Evolutionary conservation across 306 rosid genomes (phyloP), one percentile per base, ranked within the genome.

Genomic region (Astragalus membranaceus): DNA sequence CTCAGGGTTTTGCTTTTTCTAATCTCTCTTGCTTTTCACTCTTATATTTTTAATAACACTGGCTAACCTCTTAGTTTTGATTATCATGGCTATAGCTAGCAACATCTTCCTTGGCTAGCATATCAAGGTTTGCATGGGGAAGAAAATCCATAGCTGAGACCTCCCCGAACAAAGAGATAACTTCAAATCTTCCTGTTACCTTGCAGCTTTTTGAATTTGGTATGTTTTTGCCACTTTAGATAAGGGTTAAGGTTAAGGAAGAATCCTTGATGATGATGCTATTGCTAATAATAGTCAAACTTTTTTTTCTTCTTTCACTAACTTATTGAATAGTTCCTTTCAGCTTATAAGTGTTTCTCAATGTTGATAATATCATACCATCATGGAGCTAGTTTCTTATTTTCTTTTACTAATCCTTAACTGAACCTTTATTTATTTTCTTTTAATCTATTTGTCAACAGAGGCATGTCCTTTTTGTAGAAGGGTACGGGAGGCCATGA

Each of bases 381-480:
- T 53, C 29, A 33, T 52, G 30, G 30, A 44, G 52, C 49, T n/a
- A 58, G 70, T 69, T 64, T 48, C 32, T 13, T n/a, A 58, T 61
- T 64, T 54, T 48, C 32, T 13, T 77, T 43, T 60, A 53, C 30
- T 47, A 41, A 42, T 47, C 17, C 41, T 74, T 26, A 16, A 16
- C 53, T 10, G 42, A 66, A 72, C 43, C 71, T 44, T 41, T 61
- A 60, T 60, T 64, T 69, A 35, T 39, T 75, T 8, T 61, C 17
- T 70, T 75, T 54, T 49, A 59, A 74, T 58, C 69, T 70, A 77
- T 76, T 74, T 89, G 79, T 85, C 78, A 64, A 82, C 95, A 92
- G 96, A 92, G 82, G 98, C 98, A 56, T 92, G 98, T 81, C 98
- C 98, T 64, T 92, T 89, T 83, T 92, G 98, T 85, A 81, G 98